Evolutionary conservation across 2,329 filamentous ascomycete genomes (phyloP), one percentile per base, ranked within the genome.

Genomic region (Graphilbum fragrans): DNA sequence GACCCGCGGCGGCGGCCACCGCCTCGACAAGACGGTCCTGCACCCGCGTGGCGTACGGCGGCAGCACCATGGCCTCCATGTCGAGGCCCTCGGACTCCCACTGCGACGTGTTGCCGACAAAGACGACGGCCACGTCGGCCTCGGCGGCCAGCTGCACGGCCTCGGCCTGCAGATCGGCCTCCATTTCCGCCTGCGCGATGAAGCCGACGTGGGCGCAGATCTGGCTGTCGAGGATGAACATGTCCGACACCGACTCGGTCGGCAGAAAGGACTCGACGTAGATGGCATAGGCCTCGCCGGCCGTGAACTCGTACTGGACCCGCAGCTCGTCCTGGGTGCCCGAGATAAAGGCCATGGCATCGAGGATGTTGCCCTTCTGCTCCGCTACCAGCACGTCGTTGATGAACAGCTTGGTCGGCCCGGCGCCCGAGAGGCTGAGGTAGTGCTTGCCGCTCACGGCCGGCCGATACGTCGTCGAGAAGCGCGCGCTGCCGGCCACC

Each of bases 201-300:
- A 79, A 69, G 32, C 72, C 65, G 49, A 70, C 72, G 55, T 68
- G 72, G 18, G 71, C 74, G 31, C 79, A 77, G 22, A 83, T 64
- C 36, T 77, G 68, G 34, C 68, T 66, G 20, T 72, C 71, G 41
- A 75, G 70, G 16, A 71, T 58, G 12, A 72, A 65, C 12, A 62
- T 66, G 41, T 69, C 65, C n/a, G 58, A 58, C 12, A 22, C 20
- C 14, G 41, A 70, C 17, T 64, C 67, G 20, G 69, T 70, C 11
- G 67, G 66, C 0, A 62, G 71, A 18, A 65, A 67, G 45, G 73
- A 76, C 41, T 74, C 65, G 40, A 78, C 64, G 33, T 69, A 57
- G 47, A 72, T 48, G 41, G 64, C 58, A 57, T 80, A 80, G 9
- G 65, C 64, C 47, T 70, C 61, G 16, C 69, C 73, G 38, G 68